phyloP scores from a whole-genome alignment of 73 alveolate species.

The Paramecium tetraurelia region DNA sequence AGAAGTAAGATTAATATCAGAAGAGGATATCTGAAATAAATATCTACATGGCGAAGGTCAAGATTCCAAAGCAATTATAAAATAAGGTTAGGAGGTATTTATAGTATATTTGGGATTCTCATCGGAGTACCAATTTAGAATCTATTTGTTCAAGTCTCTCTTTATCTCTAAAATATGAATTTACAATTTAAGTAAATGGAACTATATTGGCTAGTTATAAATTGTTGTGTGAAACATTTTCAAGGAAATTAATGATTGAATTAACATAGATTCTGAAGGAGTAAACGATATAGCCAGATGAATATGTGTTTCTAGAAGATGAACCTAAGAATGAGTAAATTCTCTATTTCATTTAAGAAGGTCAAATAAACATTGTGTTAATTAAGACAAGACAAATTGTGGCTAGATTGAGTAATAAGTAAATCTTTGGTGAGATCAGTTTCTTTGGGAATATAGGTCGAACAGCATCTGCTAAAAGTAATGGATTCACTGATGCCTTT shows the following conservation, averaged over 20 bases:
- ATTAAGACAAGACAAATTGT: slow-evolving; percentile 25
- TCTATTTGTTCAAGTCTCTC: not conserved
- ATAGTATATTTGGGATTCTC: slow-evolving; percentile 61
- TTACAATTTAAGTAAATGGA: not conserved
- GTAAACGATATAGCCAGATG: slow-evolving; percentile 82
- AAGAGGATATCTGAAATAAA: not conserved
- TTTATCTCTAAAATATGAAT: not conserved
- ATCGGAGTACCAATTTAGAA: not conserved
- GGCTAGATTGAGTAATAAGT: not conserved
- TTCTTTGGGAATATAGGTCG: slow-evolving; percentile 64
- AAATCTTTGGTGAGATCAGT: slow-evolving; percentile 70
- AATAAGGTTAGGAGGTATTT: slow-evolving; percentile 63
- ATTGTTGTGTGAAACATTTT: not conserved
- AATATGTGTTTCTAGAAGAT: slow-evolving; percentile 83
- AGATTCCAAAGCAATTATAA: slow-evolving; percentile 58
- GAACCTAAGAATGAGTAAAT: slow-evolving; percentile 65
- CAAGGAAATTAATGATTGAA: not conserved
- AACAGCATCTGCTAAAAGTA: slow-evolving; percentile 66
- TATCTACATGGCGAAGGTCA: slow-evolving; percentile 26
- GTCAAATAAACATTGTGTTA: slow-evolving; percentile 66
- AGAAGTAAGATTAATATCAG: not conserved
- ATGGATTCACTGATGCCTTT: slow-evolving; percentile 6
- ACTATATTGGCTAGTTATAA: not conserved
- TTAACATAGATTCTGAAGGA: slow-evolving; percentile 70
- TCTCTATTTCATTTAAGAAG: slow-evolving; percentile 80